Percentiles rank a stretch among this genome's conserved stretches.
Evolutionary conservation across 1,139 yeast species (phyloP).

Genomic region (Pichia sp.): DNA sequence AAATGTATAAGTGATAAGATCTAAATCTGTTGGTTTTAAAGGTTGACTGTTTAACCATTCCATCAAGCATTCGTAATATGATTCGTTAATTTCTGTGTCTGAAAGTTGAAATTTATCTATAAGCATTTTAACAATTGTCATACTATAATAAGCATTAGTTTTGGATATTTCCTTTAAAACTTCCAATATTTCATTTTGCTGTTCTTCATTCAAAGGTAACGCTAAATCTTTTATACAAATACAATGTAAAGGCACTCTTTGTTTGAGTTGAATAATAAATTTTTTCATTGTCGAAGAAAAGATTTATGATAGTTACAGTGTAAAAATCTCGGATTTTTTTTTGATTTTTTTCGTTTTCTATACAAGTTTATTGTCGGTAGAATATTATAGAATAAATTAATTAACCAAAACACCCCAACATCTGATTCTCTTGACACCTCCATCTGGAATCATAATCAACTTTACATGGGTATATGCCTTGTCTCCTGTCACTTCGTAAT

Average conservation of each 20-base stretch:
- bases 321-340: background rate
- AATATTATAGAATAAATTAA: background rate
- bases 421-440: constrained; percentile 87
- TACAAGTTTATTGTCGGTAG: too few species aligned
- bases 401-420: constrained; percentile 53
- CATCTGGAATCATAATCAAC: constrained; percentile 85
- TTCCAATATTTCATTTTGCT: constrained; percentile 23
- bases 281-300: constrained; percentile 18
- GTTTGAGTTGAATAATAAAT: constrained; percentile 25
- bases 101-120: constrained; percentile 29
- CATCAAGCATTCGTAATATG: constrained; percentile 45
- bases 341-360: background rate
- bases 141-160: constrained; percentile 46
- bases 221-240: constrained; percentile 8
- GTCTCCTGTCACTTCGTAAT: constrained; percentile 33
- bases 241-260: constrained; percentile 28
- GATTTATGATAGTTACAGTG: too few species aligned
- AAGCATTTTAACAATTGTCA: constrained; percentile 38
- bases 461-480: constrained; percentile 56
- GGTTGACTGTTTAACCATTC: constrained; percentile 38
- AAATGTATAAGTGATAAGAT: constrained; percentile 42
- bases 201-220: constrained; percentile 2
- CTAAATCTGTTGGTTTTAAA: constrained; percentile 40
- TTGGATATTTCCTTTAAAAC: constrained; percentile 24
- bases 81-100: constrained; percentile 36